These are phyloP conservation scores for Cornus florida DNA, from an alignment of 148 eudicot species.

Conservation along the genomic window DNA sequence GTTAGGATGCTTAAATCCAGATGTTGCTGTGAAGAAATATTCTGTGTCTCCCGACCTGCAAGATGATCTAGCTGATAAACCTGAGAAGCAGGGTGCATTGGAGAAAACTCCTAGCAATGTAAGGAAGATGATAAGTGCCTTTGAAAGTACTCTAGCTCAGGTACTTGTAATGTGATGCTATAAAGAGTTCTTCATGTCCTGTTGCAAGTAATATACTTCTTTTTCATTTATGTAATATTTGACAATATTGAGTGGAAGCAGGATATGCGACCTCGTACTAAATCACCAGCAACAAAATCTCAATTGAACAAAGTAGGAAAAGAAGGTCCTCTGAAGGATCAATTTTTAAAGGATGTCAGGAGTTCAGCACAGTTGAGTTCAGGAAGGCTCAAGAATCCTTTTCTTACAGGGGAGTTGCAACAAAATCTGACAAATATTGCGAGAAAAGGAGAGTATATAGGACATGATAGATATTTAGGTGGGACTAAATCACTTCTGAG, in stretches of 20 bases:
- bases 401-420: conserved; percentile 14
- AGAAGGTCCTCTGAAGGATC: conserved; percentile 21
- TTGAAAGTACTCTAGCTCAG: conserved; percentile 65
- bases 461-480: not conserved
- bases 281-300: conserved; percentile 29
- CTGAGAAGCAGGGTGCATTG: conserved; percentile 35
- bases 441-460: conserved; percentile 21
- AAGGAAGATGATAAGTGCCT: conserved; percentile 70
- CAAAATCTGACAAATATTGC: conserved; percentile 13
- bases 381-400: conserved; percentile 15
- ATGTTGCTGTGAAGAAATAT: conserved; percentile 27
- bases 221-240: conserved; percentile 10
- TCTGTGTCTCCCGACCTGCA: conserved; percentile 16
- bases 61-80: conserved; percentile 22
- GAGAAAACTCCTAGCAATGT: conserved; percentile 61
- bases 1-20: conserved; percentile 26
- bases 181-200: conserved; percentile 10
- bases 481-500: conserved; percentile 10
- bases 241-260: conserved; percentile 32
- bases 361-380: conserved; percentile 6
- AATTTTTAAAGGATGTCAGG: conserved; percentile 11
- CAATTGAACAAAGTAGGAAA: conserved; percentile 30
- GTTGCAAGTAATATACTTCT: conserved; percentile 4
- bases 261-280: conserved; percentile 43
- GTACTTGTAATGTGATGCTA: conserved; percentile 37